Conservation (phyloP, 108 stramenopile species). For the Bacterosira constricta region DNA sequence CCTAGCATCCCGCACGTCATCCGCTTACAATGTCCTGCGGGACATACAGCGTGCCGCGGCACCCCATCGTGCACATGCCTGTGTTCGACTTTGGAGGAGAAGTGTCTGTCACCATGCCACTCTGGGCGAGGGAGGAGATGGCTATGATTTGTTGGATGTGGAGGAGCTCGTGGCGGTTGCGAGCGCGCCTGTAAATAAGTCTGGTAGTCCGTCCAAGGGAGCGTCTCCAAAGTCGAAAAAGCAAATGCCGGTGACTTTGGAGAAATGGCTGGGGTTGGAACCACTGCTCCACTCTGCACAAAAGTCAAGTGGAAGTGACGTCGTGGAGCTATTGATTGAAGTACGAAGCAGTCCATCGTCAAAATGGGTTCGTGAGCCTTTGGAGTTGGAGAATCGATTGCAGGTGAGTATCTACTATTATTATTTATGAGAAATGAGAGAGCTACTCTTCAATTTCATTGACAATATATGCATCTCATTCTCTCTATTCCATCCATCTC, state of each 20-base stretch:
- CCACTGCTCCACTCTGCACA: slow-evolving; percentile 1
- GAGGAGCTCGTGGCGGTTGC: background rate
- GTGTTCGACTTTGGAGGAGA: slow-evolving; percentile 67
- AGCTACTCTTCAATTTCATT: no score
- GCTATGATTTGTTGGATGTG: slow-evolving; percentile 69
- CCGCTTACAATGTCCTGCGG: slow-evolving; percentile 46
- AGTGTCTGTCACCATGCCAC: slow-evolving; percentile 32
- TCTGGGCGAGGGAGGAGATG: slow-evolving; percentile 57
- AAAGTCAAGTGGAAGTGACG: background rate
- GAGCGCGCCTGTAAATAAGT: background rate
- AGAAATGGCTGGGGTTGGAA: slow-evolving; percentile 58
- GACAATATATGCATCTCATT: no score
- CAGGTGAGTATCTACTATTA: slow-evolving; percentile 42
- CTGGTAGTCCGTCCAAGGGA: background rate
- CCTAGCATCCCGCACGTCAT: slow-evolving; percentile 52
- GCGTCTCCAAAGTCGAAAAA: background rate
- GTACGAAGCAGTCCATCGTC: slow-evolving; percentile 48
- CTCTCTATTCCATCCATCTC: background rate
- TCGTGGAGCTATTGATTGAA: slow-evolving; percentile 64
- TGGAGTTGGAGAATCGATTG: slow-evolving; percentile 69
- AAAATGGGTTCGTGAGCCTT: slow-evolving; percentile 56
- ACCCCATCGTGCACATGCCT: slow-evolving; percentile 55
- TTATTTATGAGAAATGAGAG: no score
- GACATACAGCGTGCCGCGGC: slow-evolving; percentile 57
- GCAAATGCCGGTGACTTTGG: slow-evolving; percentile 39